These are phyloP conservation scores for Gardenia jasminoides DNA, from an alignment of 257 asterid species.

Conservation along the genomic window DNA sequence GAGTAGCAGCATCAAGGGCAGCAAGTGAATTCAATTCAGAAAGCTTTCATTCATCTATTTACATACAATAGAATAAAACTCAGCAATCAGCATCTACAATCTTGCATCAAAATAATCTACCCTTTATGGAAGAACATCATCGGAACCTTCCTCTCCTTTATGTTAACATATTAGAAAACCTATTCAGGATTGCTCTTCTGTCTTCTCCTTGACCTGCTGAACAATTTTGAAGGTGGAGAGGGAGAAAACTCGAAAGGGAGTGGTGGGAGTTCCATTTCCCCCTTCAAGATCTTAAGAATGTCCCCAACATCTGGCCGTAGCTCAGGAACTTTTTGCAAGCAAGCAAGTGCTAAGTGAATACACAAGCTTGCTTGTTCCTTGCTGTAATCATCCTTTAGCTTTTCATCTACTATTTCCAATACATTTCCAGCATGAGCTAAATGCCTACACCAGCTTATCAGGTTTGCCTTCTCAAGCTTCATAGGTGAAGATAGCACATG, in stretches of 20 bases:
- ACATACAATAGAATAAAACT: background rate
- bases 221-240: constrained; percentile 69
- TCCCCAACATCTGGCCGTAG: constrained; percentile 81
- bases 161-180: constrained; percentile 8
- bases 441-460: constrained; percentile 83
- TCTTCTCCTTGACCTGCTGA: constrained; percentile 56
- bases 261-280: constrained; percentile 74
- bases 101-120: constrained; percentile 1
- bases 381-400: constrained; percentile 47
- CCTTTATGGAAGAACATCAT: constrained; percentile 7
- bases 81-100: constrained; percentile 1
- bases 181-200: constrained; percentile 39
- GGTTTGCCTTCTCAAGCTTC: constrained; percentile 84
- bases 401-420: constrained; percentile 75
- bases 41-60: constrained; percentile 12
- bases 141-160: background rate
- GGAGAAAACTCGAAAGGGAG: constrained; percentile 84
- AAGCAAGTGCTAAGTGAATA: constrained; percentile 80
- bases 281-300: constrained; percentile 67
- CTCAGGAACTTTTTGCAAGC: constrained; percentile 84
- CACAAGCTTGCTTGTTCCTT: constrained; percentile 76
- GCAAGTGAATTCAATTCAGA: background rate
- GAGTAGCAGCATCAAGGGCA: background rate
- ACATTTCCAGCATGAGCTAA: constrained; percentile 68
- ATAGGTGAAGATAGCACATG: constrained; percentile 91